A percentile compares a stretch with the other conserved stretches of the same genome.
Evolutionary conservation across 768 basidiomycete species (phyloP).

Genomic region (Russula sp.): DNA sequence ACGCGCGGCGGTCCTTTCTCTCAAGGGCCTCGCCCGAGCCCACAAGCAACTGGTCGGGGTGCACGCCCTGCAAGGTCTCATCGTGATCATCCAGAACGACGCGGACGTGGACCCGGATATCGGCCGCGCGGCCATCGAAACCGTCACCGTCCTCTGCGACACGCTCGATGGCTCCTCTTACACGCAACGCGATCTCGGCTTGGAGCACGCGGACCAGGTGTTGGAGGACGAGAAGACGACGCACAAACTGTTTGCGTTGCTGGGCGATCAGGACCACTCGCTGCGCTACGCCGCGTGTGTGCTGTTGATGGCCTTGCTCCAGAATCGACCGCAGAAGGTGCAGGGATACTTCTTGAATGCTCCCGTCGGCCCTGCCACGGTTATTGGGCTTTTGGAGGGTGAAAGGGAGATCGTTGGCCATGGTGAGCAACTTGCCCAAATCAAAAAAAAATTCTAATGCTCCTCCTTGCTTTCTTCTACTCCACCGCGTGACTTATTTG

Average conservation of each 20-base stretch:
- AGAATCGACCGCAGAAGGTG: conserved; percentile 72
- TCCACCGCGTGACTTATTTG: background rate
- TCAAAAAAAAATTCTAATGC: too few species aligned
- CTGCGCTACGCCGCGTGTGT: conserved; percentile 80
- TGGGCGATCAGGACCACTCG: conserved; percentile 75
- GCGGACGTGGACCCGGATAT: conserved; percentile 88
- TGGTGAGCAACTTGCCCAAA: conserved; percentile 43
- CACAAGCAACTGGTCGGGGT: conserved; percentile 86
- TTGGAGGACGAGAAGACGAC: conserved; percentile 63
- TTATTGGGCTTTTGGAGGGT: conserved; percentile 74
- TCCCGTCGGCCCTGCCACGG: conserved; percentile 63
- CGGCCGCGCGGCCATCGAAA: conserved; percentile 89
- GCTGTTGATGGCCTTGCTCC: conserved; percentile 68
- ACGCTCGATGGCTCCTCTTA: conserved; percentile 47
- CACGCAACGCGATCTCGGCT: conserved; percentile 60
- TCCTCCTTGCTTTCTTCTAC: background rate
- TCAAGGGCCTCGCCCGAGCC: conserved; percentile 89
- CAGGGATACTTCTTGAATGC: conserved; percentile 91
- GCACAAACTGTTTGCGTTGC: conserved; percentile 69
- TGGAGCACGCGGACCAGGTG: conserved; percentile 76
- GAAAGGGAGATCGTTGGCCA: conserved; percentile 84
- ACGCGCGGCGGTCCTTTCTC: conserved; percentile 83
- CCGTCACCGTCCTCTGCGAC: conserved; percentile 79
- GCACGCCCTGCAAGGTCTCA: conserved; percentile 64
- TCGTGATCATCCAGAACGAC: conserved; percentile 80